Percentiles rank a stretch among this genome's conserved stretches.
Evolutionary conservation across 805 yeast genomes (phyloP).

Genomic region (Crinitomyces ghanaensis): DNA sequence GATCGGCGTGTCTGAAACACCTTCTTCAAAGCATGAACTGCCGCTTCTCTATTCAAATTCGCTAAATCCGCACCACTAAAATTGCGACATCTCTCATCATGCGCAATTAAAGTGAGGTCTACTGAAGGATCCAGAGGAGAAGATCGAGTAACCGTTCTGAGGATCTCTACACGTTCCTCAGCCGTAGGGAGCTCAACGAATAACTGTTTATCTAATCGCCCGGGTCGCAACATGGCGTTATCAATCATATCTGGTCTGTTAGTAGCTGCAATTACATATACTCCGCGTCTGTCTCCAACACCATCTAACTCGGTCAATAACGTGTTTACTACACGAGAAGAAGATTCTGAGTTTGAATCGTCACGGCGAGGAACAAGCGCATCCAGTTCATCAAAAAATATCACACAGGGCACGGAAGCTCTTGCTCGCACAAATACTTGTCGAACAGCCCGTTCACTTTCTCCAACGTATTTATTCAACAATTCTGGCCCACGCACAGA

Average conservation of each 20-base stretch:
- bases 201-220: conserved; percentile 84
- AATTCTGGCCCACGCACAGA: conserved; percentile 94
- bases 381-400: conserved; percentile 92
- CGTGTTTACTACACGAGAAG: conserved; percentile 90
- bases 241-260: conserved; percentile 97
- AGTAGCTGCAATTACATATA: conserved; percentile 92
- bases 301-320: conserved; percentile 92
- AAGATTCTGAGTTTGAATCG: conserved; percentile 73
- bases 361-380: conserved; percentile 94
- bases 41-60: conserved; percentile 84
- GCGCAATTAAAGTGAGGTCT: conserved; percentile 49
- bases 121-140: conserved; percentile 65
- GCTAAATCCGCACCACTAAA: conserved; percentile 96
- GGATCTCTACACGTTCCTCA: conserved; percentile 69
- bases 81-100: conserved; percentile 71
- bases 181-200: conserved; percentile 81
- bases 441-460: conserved; percentile 84
- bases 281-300: conserved; percentile 81
- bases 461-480: conserved; percentile 91
- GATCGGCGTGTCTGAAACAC: conserved; percentile 32
- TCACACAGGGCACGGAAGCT: conserved; percentile 86
- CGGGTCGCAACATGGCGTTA: conserved; percentile 96
- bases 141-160: conserved; percentile 59
- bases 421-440: conserved; percentile 90
- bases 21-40: conserved; percentile 40